A percentile compares a stretch with the other conserved stretches of the same genome.
These are phyloP conservation scores for Nitzschia inconspicua DNA, from an alignment of 108 stramenopile species.

Conservation along the genomic window DNA sequence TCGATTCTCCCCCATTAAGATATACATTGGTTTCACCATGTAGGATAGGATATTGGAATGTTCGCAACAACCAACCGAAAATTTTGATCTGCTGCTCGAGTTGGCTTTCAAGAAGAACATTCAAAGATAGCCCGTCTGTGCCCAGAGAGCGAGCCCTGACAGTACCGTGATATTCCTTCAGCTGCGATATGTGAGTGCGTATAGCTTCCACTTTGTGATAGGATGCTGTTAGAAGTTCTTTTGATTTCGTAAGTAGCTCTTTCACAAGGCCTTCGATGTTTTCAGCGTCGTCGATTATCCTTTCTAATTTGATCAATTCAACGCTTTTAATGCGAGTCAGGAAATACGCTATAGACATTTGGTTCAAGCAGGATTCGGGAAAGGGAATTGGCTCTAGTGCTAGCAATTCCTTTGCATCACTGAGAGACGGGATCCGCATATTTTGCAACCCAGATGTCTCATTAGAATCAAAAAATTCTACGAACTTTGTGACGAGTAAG, in stretches of 20 bases:
- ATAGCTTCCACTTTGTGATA: conserved; percentile 31
- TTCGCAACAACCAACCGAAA: conserved; percentile 57
- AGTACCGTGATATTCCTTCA: conserved; percentile 36
- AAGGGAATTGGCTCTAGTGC: neutral
- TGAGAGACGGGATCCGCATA: neutral
- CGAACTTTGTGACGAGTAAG: conserved; percentile 17
- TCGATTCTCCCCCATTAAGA: conserved; percentile 1
- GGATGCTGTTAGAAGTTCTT: conserved; percentile 38
- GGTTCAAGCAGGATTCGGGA: neutral
- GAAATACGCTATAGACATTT: too few species aligned
- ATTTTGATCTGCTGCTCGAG: conserved; percentile 38
- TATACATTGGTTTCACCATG: conserved; percentile 12
- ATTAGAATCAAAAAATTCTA: neutral
- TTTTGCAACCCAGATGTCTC: neutral
- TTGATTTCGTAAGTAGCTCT: conserved; percentile 22
- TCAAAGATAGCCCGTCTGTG: conserved; percentile 25
- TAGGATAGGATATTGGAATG: conserved; percentile 31
- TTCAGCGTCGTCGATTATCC: conserved; percentile 46
- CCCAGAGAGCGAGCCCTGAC: conserved; percentile 25
- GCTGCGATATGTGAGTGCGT: conserved; percentile 27
- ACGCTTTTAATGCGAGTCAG: conserved; percentile 12
- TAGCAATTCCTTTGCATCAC: conserved; percentile 3
- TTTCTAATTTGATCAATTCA: conserved; percentile 10
- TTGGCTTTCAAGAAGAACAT: conserved; percentile 21
- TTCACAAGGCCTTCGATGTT: conserved; percentile 23